These are phyloP conservation scores for Rickenella mellea DNA, from an alignment of 768 basidiomycete genomes.

Conservation along the genomic window DNA sequence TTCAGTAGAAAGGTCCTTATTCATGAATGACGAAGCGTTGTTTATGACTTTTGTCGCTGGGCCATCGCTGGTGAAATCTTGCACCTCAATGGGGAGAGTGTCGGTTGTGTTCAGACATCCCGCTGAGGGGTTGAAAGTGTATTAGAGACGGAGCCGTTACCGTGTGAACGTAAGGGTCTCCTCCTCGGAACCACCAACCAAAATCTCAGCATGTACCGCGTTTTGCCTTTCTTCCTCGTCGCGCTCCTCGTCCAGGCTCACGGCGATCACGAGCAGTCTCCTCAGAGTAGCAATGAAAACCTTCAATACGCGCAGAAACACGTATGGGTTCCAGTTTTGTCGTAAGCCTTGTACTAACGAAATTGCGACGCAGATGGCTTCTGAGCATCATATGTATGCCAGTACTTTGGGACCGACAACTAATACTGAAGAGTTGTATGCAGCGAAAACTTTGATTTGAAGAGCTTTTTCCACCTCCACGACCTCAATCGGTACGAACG, in stretches of 20 bases:
- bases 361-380: slow-evolving; percentile 58
- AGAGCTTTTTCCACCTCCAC: slow-evolving; percentile 93
- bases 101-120: not conserved
- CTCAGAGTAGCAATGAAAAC: slow-evolving; percentile 48
- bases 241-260: slow-evolving; percentile 36
- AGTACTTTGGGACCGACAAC: no score
- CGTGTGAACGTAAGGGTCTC: no score
- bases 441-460: slow-evolving; percentile 74
- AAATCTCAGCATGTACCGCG: not conserved
- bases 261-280: slow-evolving; percentile 47
- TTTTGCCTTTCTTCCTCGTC: slow-evolving; percentile 25
- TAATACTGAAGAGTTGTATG: no score
- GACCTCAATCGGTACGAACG: slow-evolving; percentile 70
- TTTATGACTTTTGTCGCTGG: no score
- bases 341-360: slow-evolving; percentile 9
- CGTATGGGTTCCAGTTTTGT: slow-evolving; percentile 34
- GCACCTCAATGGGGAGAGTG: not conserved
- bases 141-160: no score
- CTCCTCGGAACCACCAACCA: not conserved
- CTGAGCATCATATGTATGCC: slow-evolving; percentile 88
- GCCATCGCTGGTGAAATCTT: not conserved
- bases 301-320: slow-evolving; percentile 84
- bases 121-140: no score
- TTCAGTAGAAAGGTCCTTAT: no score
- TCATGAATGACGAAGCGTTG: no score